Evolutionary conservation across 805 yeast genomes (phyloP).

Genomic region (Starmerella apis): DNA sequence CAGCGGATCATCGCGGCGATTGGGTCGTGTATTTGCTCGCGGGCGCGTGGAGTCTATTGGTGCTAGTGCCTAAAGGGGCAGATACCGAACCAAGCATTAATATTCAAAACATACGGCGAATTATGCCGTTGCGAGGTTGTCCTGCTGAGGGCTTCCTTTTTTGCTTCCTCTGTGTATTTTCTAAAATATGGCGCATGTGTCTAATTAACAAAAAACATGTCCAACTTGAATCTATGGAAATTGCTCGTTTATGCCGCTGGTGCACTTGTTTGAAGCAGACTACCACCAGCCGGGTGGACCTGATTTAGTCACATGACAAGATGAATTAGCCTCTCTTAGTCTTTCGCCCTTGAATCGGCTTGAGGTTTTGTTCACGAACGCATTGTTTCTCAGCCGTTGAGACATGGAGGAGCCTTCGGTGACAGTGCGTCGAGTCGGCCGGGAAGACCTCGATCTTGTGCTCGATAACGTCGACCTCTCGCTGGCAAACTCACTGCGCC

Average conservation of each 20-base stretch:
- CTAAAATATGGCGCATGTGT: too few species aligned
- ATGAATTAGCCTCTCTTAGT: neutral
- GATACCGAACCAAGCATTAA: neutral
- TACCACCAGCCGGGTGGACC: too few species aligned
- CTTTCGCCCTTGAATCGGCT: too few species aligned
- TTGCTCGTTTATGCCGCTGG: too few species aligned
- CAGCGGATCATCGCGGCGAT: conserved; percentile 43
- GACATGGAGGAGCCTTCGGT: conserved; percentile 48
- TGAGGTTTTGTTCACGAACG: neutral
- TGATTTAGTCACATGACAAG: neutral
- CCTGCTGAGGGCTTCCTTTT: too few species aligned
- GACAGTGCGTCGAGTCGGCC: conserved; percentile 75
- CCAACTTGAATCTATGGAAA: too few species aligned
- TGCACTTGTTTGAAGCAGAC: too few species aligned
- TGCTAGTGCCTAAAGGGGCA: neutral
- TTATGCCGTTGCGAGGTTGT: too few species aligned
- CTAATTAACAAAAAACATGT: too few species aligned
- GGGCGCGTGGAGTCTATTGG: conserved; percentile 21
- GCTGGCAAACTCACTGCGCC: conserved; percentile 81
- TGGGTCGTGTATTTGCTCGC: conserved; percentile 39
- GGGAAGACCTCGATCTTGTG: conserved; percentile 83
- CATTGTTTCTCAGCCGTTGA: neutral
- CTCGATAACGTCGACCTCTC: conserved; percentile 78
- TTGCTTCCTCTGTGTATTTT: too few species aligned
- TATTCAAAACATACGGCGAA: neutral